Base-by-base conservation (phyloP, 73 alveolate species). In the Symbiodinium natans region DNA sequence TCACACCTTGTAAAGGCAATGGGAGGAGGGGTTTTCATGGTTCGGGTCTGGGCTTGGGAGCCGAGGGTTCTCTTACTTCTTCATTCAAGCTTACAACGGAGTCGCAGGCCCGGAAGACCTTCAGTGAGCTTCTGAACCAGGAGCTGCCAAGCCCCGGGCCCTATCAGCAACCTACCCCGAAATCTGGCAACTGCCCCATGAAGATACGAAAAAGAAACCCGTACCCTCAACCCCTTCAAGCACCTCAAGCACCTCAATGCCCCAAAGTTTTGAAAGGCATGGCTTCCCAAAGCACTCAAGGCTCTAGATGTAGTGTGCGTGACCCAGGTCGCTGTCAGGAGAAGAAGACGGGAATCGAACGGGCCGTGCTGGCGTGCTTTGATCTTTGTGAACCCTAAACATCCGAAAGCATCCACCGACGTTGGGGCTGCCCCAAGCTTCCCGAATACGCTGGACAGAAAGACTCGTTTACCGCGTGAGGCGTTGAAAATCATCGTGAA, bases 401-500 rank as follows among this genome's bases (percentile, higher is more conserved):
- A 13, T n/a, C n/a, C n/a, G n/a, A n/a, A n/a, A n/a, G n/a, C n/a
- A n/a, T n/a, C n/a, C n/a, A n/a, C n/a, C n/a, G n/a, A n/a, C n/a
- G n/a, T n/a, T n/a, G n/a, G n/a, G n/a, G n/a, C n/a, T 9, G 59
- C 21, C 59, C 59, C 13, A 46, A 9, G 13, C 59, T 46, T 46
- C 21, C 59, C 59, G 6, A 6, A 13, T 46, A 46, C 59, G 21
- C 59, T 6, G 59, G 59, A 46, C 6, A 46, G 59, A 46, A 6
- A 46, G 13, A 13, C 59, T 46, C 59, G 29, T 33, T 21, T 7
- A 29, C 29, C 46, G 43, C 29, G 86, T 19, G n/a, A 88, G 95
- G 95, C 95, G 40, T 27, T 88, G 41, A 88, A 88, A 86, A 88
- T 88, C 95, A 88, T 88, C 39, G 36, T 88, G 46, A 88, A 88